Percentiles rank a stretch among this genome's conserved stretches.
phyloP scores from a whole-genome alignment of 164 flowering plant species.

The Annona cherimola region DNA sequence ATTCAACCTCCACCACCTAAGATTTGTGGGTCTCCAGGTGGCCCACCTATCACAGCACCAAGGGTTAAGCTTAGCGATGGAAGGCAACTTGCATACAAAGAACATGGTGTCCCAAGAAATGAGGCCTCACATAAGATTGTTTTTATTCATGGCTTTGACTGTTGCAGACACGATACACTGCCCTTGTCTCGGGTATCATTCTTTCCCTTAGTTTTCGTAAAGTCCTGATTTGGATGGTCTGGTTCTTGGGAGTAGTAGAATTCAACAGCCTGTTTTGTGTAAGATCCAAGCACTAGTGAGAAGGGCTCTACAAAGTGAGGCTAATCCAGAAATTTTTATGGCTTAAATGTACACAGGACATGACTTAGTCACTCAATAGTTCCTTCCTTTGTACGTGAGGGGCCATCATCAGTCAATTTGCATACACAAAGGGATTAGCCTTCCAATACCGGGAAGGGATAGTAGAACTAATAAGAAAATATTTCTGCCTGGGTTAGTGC shows the following conservation, averaged over 20 bases:
- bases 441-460: no score
- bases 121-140: conserved; percentile 50
- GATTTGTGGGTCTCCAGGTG: conserved; percentile 51
- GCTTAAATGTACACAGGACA: neutral
- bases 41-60: conserved; percentile 57
- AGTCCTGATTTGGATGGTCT: neutral
- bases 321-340: neutral
- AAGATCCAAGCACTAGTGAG: no score
- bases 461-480: no score
- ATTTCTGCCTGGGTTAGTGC: neutral
- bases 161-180: conserved; percentile 37
- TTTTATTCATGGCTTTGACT: conserved; percentile 50
- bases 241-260: no score
- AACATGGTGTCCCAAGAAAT: conserved; percentile 56
- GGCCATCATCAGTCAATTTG: no score
- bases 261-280: no score
- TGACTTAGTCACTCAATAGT: no score
- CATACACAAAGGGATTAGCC: no score
- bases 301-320: no score
- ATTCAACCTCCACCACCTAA: conserved; percentile 54
- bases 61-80: conserved; percentile 71
- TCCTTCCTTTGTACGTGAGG: no score
- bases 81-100: conserved; percentile 68
- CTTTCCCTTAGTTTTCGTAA: neutral
- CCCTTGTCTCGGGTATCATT: conserved; percentile 38